Conservation (phyloP, 805 yeast genomes). For the Pichia thaimueangensis region DNA sequence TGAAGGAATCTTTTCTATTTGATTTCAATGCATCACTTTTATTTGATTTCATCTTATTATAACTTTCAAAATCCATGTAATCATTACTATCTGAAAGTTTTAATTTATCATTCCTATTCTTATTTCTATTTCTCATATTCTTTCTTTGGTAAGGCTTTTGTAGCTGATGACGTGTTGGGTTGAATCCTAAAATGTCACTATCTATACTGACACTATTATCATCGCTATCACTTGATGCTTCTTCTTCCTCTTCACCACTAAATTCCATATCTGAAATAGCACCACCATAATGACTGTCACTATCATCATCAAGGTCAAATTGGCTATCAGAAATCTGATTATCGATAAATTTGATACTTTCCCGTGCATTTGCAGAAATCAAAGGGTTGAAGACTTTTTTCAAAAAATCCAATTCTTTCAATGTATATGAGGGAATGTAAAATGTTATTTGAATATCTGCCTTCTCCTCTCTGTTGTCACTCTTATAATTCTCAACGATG, state of each 20-base stretch:
- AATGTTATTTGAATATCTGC: too few species aligned
- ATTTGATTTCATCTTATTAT: slow-evolving; percentile 13
- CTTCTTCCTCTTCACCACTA: too few species aligned
- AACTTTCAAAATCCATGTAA: slow-evolving; percentile 21
- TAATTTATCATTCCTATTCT: slow-evolving; percentile 1
- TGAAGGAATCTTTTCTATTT: neutral
- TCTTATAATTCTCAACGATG: slow-evolving; percentile 4
- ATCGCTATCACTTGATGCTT: too few species aligned
- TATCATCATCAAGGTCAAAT: slow-evolving; percentile 10
- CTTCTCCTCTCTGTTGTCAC: slow-evolving; percentile 26
- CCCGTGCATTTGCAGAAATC: slow-evolving; percentile 58
- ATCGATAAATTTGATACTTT: slow-evolving; percentile 58
- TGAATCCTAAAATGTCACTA: too few species aligned
- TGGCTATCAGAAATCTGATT: slow-evolving; percentile 13
- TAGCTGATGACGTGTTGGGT: too few species aligned
- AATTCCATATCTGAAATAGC: neutral
- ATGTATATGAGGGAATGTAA: slow-evolving; percentile 49
- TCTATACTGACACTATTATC: too few species aligned
- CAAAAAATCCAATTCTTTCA: slow-evolving; percentile 54
- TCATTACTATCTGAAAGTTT: slow-evolving; percentile 5
- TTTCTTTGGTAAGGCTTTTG: too few species aligned
- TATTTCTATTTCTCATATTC: too few species aligned
- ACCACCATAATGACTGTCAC: slow-evolving; percentile 12
- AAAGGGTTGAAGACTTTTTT: slow-evolving; percentile 46
- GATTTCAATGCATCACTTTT: neutral